Conservation (phyloP, 2,329 filamentous ascomycete genomes). For the Helotiales sp. region DNA sequence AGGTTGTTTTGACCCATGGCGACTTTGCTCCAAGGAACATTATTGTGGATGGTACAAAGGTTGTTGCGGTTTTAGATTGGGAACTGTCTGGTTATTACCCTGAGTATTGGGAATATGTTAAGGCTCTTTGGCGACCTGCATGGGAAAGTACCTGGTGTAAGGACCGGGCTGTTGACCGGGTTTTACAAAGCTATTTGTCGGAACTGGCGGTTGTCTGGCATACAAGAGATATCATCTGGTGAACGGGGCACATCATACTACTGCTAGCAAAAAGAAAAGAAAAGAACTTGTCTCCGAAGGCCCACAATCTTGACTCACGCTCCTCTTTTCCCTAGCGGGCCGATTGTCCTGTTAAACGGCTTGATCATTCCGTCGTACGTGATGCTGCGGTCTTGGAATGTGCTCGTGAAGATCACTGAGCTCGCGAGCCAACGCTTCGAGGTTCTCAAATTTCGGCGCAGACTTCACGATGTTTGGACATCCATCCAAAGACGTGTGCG, state of each 20-base stretch:
- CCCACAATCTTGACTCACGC: no score
- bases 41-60: constrained; percentile 8
- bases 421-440: no score
- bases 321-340: no score
- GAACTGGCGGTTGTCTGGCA: constrained; percentile 23
- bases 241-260: not conserved
- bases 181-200: constrained; percentile 13
- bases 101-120: constrained; percentile 5
- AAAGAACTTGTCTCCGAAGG: no score
- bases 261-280: no score
- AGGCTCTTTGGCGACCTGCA: constrained; percentile 17
- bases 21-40: constrained; percentile 9
- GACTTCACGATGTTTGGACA: no score
- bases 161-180: constrained; percentile 11
- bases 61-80: constrained; percentile 9
- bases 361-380: no score
- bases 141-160: constrained; percentile 19
- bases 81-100: constrained; percentile 1
- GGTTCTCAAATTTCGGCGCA: no score
- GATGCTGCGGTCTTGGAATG: no score
- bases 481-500: no score
- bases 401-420: no score
- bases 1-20: constrained; percentile 2
- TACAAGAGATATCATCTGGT: constrained; percentile 22
- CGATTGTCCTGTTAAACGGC: no score